Evolutionary conservation across 768 basidiomycete genomes (phyloP).

Genomic region (Pholiota microspora): DNA sequence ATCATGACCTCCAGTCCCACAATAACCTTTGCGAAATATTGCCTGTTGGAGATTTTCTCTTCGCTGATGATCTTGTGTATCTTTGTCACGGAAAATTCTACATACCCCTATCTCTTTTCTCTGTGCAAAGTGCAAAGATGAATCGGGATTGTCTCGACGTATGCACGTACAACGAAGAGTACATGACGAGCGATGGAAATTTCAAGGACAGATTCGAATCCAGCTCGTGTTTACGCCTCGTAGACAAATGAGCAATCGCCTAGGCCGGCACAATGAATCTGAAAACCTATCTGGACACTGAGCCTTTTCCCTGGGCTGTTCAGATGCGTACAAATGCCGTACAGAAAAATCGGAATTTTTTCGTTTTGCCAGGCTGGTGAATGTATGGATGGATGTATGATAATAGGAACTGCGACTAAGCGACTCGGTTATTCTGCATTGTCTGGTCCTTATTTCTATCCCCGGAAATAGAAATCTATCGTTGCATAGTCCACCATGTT

Average conservation of each 20-base stretch:
- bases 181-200: constrained; percentile 10
- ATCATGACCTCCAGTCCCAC: constrained; percentile 3
- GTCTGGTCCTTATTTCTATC: not conserved
- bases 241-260: not conserved
- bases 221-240: constrained; percentile 8
- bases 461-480: constrained; percentile 2
- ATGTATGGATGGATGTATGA: no score
- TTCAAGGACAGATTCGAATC: constrained; percentile 19
- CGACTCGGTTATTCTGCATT: not conserved
- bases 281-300: not conserved
- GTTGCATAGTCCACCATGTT: not conserved
- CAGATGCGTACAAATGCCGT: no score
- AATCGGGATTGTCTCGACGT: not conserved
- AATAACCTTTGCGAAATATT: constrained; percentile 9
- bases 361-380: no score
- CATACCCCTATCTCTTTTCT: not conserved
- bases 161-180: not conserved
- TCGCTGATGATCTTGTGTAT: not conserved
- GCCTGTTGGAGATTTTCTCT: not conserved
- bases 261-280: not conserved
- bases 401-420: not conserved
- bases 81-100: not conserved
- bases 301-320: not conserved
- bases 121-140: not conserved
- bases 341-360: no score